Percentiles rank a stretch among this genome's conserved stretches.
Conservation (phyloP, 345 rosid species). For the Murraya koenigii region DNA sequence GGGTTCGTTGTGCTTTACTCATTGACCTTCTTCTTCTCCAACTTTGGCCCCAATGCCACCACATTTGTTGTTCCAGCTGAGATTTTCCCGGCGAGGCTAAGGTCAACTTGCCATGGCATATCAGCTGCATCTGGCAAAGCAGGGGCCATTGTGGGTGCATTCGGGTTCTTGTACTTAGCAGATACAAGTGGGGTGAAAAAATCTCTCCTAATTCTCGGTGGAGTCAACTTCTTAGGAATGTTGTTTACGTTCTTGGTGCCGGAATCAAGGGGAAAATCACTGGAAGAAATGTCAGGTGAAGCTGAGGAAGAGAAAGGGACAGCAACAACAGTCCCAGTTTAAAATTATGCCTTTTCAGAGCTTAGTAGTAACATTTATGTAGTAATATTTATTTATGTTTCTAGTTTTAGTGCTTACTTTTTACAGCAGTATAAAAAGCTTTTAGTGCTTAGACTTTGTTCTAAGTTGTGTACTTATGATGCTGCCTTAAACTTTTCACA, state of each 20-base stretch:
- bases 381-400: too few relatives aligned
- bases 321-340: conserved; percentile 1
- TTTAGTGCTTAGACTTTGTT: neutral
- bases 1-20: conserved; percentile 63
- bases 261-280: conserved; percentile 54
- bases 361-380: neutral
- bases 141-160: conserved; percentile 71
- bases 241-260: conserved; percentile 38
- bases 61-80: conserved; percentile 78
- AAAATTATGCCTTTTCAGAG: neutral
- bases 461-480: too few relatives aligned
- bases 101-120: conserved; percentile 84
- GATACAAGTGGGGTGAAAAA: conserved; percentile 42
- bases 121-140: conserved; percentile 69
- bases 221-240: conserved; percentile 40
- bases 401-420: too few relatives aligned
- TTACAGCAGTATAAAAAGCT: neutral
- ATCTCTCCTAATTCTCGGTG: conserved; percentile 40
- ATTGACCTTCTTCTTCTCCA: conserved; percentile 69
- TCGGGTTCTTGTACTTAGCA: conserved; percentile 55
- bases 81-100: conserved; percentile 73
- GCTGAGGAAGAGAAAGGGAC: conserved; percentile 21
- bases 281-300: conserved; percentile 64
- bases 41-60: conserved; percentile 84
- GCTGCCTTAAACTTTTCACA: neutral